A percentile compares a stretch with the other conserved stretches of the same genome.
Evolutionary conservation across 441 rosid species (phyloP).

Genomic region (Euphorbia schlechtendalii): DNA sequence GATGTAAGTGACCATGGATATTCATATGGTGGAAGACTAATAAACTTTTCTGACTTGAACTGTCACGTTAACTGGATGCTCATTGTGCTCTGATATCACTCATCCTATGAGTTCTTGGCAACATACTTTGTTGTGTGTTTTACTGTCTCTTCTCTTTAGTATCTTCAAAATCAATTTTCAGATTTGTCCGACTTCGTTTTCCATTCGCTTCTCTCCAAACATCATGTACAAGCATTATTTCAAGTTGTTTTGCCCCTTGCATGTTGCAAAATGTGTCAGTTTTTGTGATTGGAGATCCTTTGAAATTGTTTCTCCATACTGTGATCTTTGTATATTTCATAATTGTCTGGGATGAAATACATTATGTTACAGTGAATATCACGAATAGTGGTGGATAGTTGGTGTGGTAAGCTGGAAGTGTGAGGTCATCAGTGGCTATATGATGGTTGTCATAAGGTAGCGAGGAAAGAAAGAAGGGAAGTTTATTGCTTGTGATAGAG

Average conservation of each 20-base stretch:
- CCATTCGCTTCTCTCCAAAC: neutral
- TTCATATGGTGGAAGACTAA: neutral
- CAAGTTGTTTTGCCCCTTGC: neutral
- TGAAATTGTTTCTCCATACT: neutral
- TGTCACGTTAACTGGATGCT: slow-evolving; percentile 1
- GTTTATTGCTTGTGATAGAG: neutral
- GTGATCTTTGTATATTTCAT: neutral
- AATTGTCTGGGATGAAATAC: neutral
- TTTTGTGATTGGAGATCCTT: neutral
- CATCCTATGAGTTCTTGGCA: neutral
- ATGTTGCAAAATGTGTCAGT: neutral
- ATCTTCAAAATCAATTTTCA: too few relatives aligned
- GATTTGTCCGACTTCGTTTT: too few relatives aligned
- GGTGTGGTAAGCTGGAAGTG: neutral
- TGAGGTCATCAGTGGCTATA: neutral
- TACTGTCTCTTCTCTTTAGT: too few relatives aligned
- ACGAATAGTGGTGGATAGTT: neutral
- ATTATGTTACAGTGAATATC: neutral
- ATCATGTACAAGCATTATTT: too few relatives aligned
- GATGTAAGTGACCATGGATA: slow-evolving; percentile 23
- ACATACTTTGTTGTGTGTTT: neutral
- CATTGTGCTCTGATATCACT: neutral
- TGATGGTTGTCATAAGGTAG: neutral
- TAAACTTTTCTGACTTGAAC: neutral
- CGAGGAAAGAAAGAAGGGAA: neutral